These are phyloP conservation scores for Gorgonomyces haynaldii DNA, from an alignment of 192 early-diverging fungal genomes.

Conservation along the genomic window DNA sequence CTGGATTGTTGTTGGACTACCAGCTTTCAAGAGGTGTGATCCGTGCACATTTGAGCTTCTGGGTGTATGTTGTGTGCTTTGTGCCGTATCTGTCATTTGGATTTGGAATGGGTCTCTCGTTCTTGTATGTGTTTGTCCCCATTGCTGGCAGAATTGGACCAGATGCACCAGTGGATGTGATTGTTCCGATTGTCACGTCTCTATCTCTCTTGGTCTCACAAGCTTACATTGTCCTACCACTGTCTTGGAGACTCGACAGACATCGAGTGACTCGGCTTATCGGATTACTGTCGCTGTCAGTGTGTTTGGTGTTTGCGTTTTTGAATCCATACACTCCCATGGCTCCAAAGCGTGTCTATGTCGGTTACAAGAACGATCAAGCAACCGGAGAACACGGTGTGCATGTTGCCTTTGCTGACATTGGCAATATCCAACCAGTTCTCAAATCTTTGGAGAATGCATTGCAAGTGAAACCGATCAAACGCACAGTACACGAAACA, in stretches of 20 bases:
- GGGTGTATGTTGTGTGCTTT: background rate
- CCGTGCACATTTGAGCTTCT: background rate
- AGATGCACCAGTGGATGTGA: constrained; percentile 50
- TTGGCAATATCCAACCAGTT: constrained; percentile 33
- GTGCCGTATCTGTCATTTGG: constrained; percentile 8
- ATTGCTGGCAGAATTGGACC: constrained; percentile 40
- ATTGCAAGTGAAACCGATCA: constrained; percentile 20
- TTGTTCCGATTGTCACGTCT: constrained; percentile 47
- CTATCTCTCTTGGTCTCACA: constrained; percentile 26
- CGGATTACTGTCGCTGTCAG: constrained; percentile 8
- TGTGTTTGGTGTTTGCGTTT: constrained; percentile 13
- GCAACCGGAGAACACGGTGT: constrained; percentile 44
- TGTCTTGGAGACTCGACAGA: constrained; percentile 37
- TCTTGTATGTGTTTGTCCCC: constrained; percentile 55
- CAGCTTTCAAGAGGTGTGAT: background rate
- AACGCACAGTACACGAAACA: constrained; percentile 14
- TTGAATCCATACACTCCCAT: constrained; percentile 40
- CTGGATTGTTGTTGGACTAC: background rate
- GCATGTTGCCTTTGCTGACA: constrained; percentile 48
- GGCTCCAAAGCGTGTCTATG: constrained; percentile 55
- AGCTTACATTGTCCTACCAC: constrained; percentile 32
- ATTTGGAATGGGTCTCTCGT: constrained; percentile 2
- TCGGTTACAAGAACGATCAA: constrained; percentile 51
- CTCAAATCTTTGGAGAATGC: constrained; percentile 25
- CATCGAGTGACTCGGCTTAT: constrained; percentile 12